These are phyloP conservation scores for Cyberlindnera mississippiensis DNA, from an alignment of 805 yeast genomes.

Conservation along the genomic window DNA sequence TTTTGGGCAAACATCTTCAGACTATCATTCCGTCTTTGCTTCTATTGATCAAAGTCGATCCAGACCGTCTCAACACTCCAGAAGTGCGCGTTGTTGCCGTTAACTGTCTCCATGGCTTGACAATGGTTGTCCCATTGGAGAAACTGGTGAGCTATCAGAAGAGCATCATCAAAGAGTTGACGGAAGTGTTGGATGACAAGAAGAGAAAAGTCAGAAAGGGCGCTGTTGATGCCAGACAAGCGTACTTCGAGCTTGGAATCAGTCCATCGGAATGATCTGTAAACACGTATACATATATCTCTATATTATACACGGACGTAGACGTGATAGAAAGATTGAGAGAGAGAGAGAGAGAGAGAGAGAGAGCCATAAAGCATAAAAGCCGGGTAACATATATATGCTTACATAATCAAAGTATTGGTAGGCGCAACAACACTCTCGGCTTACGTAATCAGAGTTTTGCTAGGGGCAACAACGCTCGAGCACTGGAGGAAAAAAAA, in stretches of 20 bases:
- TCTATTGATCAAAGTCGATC: constrained; percentile 22
- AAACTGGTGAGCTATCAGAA: constrained; percentile 46
- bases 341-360: too few species aligned
- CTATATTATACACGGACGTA: too few species aligned
- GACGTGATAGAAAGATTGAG: too few species aligned
- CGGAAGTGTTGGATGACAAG: constrained; percentile 61
- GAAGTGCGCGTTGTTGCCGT: constrained; percentile 55
- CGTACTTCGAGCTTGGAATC: constrained; percentile 52
- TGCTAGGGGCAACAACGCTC: not conserved
- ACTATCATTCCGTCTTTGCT: constrained; percentile 55
- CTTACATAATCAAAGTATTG: not conserved
- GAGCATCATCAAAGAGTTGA: constrained; percentile 42
- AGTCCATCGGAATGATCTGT: constrained; percentile 30
- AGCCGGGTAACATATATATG: too few species aligned
- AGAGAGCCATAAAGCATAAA: too few species aligned
- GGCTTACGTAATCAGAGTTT: too few species aligned
- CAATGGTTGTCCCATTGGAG: constrained; percentile 35
- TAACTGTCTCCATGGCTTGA: constrained; percentile 49
- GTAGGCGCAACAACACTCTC: not conserved
- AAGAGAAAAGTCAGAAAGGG: constrained; percentile 71
- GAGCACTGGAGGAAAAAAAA: constrained; percentile 6
- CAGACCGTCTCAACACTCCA: constrained; percentile 34
- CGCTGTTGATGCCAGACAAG: constrained; percentile 78
- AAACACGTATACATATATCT: too few species aligned
- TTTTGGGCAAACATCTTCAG: constrained; percentile 51